These are phyloP conservation scores for Phanerochaete sordida DNA, from an alignment of 768 basidiomycete genomes.

Conservation along the genomic window DNA sequence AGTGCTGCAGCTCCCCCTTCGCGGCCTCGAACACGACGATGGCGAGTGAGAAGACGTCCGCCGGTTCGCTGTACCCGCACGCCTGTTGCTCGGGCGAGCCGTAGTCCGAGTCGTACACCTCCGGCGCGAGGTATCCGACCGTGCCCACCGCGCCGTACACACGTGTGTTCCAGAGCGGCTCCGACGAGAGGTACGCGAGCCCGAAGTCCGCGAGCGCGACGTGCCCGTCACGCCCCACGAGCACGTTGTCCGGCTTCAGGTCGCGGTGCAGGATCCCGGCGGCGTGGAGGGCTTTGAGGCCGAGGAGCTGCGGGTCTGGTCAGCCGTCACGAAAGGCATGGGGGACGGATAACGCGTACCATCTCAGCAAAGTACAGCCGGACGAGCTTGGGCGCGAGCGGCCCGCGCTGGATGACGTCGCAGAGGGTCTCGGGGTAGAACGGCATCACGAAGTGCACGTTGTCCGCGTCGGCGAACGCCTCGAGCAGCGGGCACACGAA, in stretches of 20 bases:
- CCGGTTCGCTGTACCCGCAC: slow-evolving; percentile 34
- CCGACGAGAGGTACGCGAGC: slow-evolving; percentile 17
- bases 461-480: slow-evolving; percentile 8
- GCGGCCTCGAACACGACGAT: slow-evolving; percentile 45
- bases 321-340: not conserved
- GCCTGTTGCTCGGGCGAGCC: slow-evolving; percentile 4
- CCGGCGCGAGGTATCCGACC: slow-evolving; percentile 43
- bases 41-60: slow-evolving; percentile 48
- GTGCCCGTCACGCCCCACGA: slow-evolving; percentile 34
- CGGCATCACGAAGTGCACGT: slow-evolving; percentile 14
- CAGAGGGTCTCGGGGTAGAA: not conserved
- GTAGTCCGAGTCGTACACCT: slow-evolving; percentile 32
- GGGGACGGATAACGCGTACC: slow-evolving; percentile 6
- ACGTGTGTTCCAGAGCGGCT: not conserved
- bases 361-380: slow-evolving; percentile 12
- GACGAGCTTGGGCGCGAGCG: not conserved
- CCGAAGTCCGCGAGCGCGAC: slow-evolving; percentile 43
- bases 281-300: slow-evolving; percentile 20
- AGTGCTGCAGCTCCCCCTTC: not conserved
- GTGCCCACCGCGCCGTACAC: slow-evolving; percentile 27
- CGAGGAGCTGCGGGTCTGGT: slow-evolving; percentile 19
- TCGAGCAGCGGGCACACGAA: slow-evolving; percentile 7
- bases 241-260: slow-evolving; percentile 49
- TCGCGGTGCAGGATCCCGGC: slow-evolving; percentile 42
- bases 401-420: not conserved